phyloP scores from a whole-genome alignment of 2,329 filamentous ascomycete genomes.

The Chaetomiaceae sp. region DNA sequence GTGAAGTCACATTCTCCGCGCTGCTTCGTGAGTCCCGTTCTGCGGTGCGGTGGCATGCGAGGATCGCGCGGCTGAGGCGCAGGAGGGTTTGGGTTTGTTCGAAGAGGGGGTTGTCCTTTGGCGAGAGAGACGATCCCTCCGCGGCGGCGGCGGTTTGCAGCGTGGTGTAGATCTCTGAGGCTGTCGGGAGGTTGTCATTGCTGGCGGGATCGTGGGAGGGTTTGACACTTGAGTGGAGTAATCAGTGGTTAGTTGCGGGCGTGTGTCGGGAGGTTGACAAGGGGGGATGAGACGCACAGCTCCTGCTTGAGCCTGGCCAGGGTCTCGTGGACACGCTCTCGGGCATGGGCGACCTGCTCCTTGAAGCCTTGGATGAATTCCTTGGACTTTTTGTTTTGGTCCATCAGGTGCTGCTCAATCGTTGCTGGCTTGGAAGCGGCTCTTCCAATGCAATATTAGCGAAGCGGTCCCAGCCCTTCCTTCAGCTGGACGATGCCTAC shows the following conservation, averaged over 20 bases:
- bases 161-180: not conserved
- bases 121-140: not conserved
- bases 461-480: no score
- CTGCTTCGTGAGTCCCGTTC: slow-evolving; percentile 25
- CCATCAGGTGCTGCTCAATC: slow-evolving; percentile 29
- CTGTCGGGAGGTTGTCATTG: not conserved
- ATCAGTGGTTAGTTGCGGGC: not conserved
- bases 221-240: not conserved
- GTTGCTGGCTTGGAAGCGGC: slow-evolving; percentile 16
- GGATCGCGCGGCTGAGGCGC: slow-evolving; percentile 26
- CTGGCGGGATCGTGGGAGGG: not conserved
- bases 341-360: slow-evolving; percentile 23
- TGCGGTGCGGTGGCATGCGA: slow-evolving; percentile 30
- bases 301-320: slow-evolving; percentile 27
- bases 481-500: not conserved
- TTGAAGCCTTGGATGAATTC: slow-evolving; percentile 29
- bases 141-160: slow-evolving; percentile 2
- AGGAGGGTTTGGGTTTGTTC: slow-evolving; percentile 16
- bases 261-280: not conserved
- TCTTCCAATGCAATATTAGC: not conserved
- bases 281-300: slow-evolving; percentile 26
- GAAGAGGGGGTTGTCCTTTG: slow-evolving; percentile 16
- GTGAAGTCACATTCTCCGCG: slow-evolving; percentile 25
- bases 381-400: slow-evolving; percentile 30
- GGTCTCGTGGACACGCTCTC: slow-evolving; percentile 21